A percentile compares a stretch with the other conserved stretches of the same genome.
Conservation (phyloP, 257 asterid genomes). For the Scutellaria baicalensis region DNA sequence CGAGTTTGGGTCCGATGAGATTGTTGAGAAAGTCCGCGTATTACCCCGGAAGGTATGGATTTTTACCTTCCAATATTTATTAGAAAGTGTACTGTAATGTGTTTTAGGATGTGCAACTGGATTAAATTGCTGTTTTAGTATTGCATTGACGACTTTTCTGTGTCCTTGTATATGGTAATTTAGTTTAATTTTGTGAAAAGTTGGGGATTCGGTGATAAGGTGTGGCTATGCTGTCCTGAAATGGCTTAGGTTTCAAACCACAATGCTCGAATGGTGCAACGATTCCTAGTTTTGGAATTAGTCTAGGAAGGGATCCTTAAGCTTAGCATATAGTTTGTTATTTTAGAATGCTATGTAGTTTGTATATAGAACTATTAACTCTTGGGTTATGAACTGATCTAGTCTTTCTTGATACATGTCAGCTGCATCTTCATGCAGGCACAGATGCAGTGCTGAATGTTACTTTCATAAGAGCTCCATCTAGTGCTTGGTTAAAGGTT, state of each 20-base stretch:
- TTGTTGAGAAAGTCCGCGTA: conserved; percentile 78
- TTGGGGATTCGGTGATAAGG: neutral
- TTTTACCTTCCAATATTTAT: neutral
- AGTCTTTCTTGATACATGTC: conserved; percentile 31
- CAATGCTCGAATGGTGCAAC: neutral
- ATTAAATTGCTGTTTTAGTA: neutral
- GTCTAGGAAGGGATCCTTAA: neutral
- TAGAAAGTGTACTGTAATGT: too few relatives aligned
- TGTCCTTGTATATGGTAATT: neutral
- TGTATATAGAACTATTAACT: neutral
- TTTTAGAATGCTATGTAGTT: neutral
- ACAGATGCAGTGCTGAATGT: conserved; percentile 76
- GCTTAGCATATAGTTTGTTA: neutral
- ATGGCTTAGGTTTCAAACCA: neutral
- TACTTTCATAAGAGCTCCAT: conserved; percentile 90
- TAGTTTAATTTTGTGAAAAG: neutral
- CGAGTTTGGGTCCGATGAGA: conserved; percentile 47
- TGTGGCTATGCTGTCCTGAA: neutral
- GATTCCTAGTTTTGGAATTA: neutral
- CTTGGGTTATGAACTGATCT: conserved; percentile 21
- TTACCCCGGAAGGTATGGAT: conserved; percentile 68
- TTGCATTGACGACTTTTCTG: neutral
- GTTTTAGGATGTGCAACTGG: neutral
- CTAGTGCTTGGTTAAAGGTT: conserved; percentile 48
- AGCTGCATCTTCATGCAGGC: conserved; percentile 87